Conservation (phyloP, 78 protist species). For the Bodo saltans region DNA sequence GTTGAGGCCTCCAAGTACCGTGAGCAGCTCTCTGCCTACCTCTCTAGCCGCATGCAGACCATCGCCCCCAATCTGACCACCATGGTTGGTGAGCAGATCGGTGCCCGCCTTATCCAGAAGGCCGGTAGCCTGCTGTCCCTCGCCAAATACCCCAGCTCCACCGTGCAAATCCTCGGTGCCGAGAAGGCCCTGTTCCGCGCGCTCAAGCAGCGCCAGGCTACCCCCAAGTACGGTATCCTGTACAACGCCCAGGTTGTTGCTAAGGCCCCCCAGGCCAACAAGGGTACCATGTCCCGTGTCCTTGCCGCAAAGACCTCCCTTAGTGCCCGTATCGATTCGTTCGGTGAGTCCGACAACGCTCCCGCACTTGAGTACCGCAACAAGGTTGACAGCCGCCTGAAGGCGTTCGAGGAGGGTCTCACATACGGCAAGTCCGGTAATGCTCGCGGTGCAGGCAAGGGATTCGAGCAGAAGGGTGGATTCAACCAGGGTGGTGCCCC, state of each 20-base stretch:
- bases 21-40: conserved; percentile 83
- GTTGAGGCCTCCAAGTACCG: conserved; percentile 75
- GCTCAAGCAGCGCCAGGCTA: conserved; percentile 79
- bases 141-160: conserved; percentile 95
- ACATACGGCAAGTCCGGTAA: not conserved
- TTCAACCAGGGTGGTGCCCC: not conserved
- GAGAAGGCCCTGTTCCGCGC: conserved; percentile 92
- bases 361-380: not conserved
- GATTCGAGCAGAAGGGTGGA: not conserved
- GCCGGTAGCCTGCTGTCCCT: conserved; percentile 90
- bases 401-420: not conserved
- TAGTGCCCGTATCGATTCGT: conserved; percentile 92
- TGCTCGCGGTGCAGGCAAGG: not conserved
- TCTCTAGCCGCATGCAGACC: conserved; percentile 83
- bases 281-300: conserved; percentile 94
- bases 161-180: conserved; percentile 94
- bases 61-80: conserved; percentile 92
- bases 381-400: not conserved
- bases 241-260: conserved; percentile 94
- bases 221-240: conserved; percentile 97
- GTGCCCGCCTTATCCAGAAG: conserved; percentile 90
- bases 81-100: conserved; percentile 92
- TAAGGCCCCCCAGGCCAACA: conserved; percentile 88
- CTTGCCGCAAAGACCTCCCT: conserved; percentile 93
- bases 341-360: conserved; percentile 70